Conservation (phyloP, 257 asterid genomes). For the Scutellaria minor region DNA sequence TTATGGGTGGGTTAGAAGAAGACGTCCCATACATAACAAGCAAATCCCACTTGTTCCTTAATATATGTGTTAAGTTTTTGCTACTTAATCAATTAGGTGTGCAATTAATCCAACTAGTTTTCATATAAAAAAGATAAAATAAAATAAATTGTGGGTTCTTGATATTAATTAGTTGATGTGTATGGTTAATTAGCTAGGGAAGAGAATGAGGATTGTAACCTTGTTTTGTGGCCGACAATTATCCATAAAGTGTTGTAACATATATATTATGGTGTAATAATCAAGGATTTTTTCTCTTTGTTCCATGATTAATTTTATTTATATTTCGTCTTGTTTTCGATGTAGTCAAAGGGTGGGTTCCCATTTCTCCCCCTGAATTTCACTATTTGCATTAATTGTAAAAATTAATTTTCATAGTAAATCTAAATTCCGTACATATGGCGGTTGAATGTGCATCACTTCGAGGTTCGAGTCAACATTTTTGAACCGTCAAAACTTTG, state of each 20-base stretch:
- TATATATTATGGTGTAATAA: constrained; percentile 27
- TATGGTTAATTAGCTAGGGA: too few relatives aligned
- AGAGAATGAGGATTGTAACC: constrained; percentile 15
- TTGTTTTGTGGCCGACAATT: constrained; percentile 59
- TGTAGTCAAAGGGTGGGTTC: constrained; percentile 45
- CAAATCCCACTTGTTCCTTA: constrained; percentile 54
- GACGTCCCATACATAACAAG: constrained; percentile 77
- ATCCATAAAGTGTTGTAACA: constrained; percentile 41
- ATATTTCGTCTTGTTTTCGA: constrained; percentile 4
- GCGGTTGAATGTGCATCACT: constrained; percentile 42
- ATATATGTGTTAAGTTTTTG: constrained; percentile 28
- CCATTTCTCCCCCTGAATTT: constrained; percentile 11
- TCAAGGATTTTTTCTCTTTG: constrained; percentile 34
- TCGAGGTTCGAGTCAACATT: constrained; percentile 41
- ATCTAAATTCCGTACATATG: constrained; percentile 40
- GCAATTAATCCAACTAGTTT: too few relatives aligned
- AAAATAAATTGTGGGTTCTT: too few relatives aligned
- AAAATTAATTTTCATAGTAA: constrained; percentile 4
- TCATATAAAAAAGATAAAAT: too few relatives aligned
- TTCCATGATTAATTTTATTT: constrained; percentile 11
- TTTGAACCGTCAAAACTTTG: constrained; percentile 28
- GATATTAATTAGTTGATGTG: neutral
- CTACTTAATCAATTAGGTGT: too few relatives aligned
- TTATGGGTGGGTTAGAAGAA: constrained; percentile 54
- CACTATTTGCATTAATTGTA: neutral